Conservation (phyloP, 2,329 filamentous ascomycete genomes). For the Cladorrhinum sp. region DNA sequence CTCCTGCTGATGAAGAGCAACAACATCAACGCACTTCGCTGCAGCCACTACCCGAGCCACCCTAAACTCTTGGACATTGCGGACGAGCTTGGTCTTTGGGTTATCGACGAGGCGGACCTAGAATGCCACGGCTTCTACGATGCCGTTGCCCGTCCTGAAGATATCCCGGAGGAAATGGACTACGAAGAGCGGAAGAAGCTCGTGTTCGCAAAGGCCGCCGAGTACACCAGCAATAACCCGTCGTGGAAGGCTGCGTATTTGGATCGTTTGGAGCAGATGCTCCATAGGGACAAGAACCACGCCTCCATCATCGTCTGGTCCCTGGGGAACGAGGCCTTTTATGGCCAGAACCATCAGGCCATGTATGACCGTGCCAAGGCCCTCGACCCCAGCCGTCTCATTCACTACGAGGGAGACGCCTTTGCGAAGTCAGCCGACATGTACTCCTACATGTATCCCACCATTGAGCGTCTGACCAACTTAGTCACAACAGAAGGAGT, state of each 20-base stretch:
- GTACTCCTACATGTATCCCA: constrained; percentile 66
- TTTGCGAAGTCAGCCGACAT: constrained; percentile 60
- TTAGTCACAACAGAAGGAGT: constrained; percentile 44
- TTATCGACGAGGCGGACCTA: constrained; percentile 50
- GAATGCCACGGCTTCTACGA: constrained; percentile 55
- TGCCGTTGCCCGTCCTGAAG: constrained; percentile 45
- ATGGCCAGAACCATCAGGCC: constrained; percentile 62
- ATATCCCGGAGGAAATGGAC: constrained; percentile 54
- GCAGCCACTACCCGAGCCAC: constrained; percentile 66
- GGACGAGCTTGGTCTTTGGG: constrained; percentile 65
- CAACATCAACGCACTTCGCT: constrained; percentile 69
- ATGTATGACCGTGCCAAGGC: constrained; percentile 63
- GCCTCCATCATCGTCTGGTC: constrained; percentile 71
- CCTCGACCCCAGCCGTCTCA: constrained; percentile 54
- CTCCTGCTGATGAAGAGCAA: constrained; percentile 66
- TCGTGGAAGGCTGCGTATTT: constrained; percentile 63
- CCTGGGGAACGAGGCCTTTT: constrained; percentile 71
- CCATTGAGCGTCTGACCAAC: constrained; percentile 48
- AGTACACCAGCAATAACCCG: constrained; percentile 60
- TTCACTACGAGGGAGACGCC: constrained; percentile 66
- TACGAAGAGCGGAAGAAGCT: constrained; percentile 59
- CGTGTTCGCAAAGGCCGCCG: constrained; percentile 51
- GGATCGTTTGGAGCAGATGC: constrained; percentile 61
- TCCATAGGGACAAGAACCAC: constrained; percentile 69
- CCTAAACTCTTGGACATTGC: constrained; percentile 57